phyloP scores from a whole-genome alignment of 257 asterid genomes.

The Fraxinus excelsior region DNA sequence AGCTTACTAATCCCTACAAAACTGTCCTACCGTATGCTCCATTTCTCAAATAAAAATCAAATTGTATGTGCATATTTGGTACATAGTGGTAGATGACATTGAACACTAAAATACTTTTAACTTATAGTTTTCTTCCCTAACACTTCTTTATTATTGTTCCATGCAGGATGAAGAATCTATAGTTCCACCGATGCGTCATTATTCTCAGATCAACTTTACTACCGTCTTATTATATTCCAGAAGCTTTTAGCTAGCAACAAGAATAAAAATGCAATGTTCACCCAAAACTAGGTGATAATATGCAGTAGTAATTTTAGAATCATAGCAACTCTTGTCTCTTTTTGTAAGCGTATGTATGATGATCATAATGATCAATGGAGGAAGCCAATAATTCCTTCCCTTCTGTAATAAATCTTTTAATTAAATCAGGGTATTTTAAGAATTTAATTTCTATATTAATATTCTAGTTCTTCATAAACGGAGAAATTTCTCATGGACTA shows the following conservation, averaged over 20 bases:
- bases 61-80: not conserved
- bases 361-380: constrained; percentile 1
- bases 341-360: not conserved
- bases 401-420: not conserved
- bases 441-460: not conserved
- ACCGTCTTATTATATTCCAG: not conserved
- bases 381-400: not conserved
- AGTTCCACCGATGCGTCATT: not conserved
- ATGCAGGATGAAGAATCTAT: not conserved
- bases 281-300: too few species aligned
- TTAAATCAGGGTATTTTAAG: not conserved
- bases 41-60: not conserved
- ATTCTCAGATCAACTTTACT: not conserved
- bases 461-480: not conserved
- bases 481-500: not conserved
- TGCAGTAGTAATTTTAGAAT: not conserved
- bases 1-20: too few species aligned
- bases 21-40: not conserved
- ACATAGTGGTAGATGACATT: not conserved
- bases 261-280: not conserved
- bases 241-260: not conserved
- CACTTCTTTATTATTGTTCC: not conserved
- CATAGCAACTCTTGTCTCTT: not conserved
- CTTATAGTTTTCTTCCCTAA: too few species aligned
- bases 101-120: too few species aligned